These are phyloP conservation scores for Ceriops tagal DNA, from an alignment of 345 rosid genomes.

Conservation along the genomic window DNA sequence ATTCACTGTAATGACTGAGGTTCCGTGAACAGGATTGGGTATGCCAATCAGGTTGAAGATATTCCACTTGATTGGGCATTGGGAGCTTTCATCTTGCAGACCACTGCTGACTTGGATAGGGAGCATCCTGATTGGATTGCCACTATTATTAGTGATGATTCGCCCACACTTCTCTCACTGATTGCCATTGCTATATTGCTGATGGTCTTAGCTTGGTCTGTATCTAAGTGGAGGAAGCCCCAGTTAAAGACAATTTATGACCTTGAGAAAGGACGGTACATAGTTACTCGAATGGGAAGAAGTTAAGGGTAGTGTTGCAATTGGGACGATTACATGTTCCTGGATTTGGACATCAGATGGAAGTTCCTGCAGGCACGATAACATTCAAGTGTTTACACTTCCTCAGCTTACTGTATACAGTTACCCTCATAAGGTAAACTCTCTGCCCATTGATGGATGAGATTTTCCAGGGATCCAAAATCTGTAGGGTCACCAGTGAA, in stretches of 20 bases:
- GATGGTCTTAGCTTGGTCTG: conserved; percentile 47
- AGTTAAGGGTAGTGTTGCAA: conserved; percentile 22
- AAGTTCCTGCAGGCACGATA: conserved; percentile 1
- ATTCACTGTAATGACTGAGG: background rate
- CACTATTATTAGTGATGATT: conserved; percentile 40
- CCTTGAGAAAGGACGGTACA: conserved; percentile 89
- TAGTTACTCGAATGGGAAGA: conserved; percentile 59
- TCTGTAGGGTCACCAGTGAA: conserved; percentile 19
- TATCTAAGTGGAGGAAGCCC: conserved; percentile 78
- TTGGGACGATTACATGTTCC: background rate
- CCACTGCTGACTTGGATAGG: conserved; percentile 28
- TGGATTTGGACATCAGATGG: background rate
- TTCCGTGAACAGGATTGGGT: conserved; percentile 45
- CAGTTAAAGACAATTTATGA: conserved; percentile 76
- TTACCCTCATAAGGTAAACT: background rate
- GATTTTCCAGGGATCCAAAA: conserved; percentile 1
- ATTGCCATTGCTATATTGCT: conserved; percentile 43
- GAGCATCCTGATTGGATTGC: conserved; percentile 44
- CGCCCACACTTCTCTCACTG: conserved; percentile 43
- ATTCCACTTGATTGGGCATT: conserved; percentile 90
- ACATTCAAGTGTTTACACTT: background rate
- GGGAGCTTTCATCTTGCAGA: conserved; percentile 84
- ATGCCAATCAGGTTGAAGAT: conserved; percentile 63
- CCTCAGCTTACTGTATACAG: conserved; percentile 1
- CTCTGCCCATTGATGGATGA: background rate